A percentile compares a stretch with the other conserved stretches of the same genome.
phyloP scores from a whole-genome alignment of 306 rosid species.

The Cucurbita ficifolia region DNA sequence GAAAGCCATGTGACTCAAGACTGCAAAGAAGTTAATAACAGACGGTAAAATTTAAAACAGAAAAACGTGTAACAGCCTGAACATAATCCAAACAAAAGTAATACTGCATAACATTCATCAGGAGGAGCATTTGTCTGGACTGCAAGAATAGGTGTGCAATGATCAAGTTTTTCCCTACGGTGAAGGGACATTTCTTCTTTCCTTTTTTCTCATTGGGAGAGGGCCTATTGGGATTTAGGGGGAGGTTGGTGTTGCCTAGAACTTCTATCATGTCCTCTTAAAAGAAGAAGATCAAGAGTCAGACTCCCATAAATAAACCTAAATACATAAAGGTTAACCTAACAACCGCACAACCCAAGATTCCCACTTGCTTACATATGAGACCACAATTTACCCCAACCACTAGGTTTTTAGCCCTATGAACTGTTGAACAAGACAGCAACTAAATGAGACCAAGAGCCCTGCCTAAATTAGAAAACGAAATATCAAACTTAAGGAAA shows the following conservation, averaged over 20 bases:
- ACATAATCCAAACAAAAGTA: neutral
- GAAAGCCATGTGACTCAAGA: neutral
- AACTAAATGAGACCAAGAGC: neutral
- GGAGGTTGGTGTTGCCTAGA: neutral
- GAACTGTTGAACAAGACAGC: neutral
- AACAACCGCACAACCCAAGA: neutral
- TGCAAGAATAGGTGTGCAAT: neutral
- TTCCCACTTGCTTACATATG: too few relatives aligned
- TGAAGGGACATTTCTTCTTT: neutral
- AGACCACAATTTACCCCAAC: neutral
- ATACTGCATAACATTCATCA: neutral
- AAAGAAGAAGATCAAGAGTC: neutral
- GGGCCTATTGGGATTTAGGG: neutral
- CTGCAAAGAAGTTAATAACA: neutral
- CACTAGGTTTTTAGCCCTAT: neutral
- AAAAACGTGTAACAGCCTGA: neutral
- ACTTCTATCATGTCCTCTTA: neutral
- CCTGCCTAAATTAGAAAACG: neutral
- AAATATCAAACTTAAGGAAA: neutral
- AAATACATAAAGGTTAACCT: neutral
- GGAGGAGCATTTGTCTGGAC: neutral
- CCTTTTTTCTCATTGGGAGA: neutral
- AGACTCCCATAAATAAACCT: neutral
- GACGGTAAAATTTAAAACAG: neutral
- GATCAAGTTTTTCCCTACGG: neutral